Percentiles rank a stretch among this genome's conserved stretches.
Conservation (phyloP, 768 basidiomycete genomes). For the Agaricus subrufescens region DNA sequence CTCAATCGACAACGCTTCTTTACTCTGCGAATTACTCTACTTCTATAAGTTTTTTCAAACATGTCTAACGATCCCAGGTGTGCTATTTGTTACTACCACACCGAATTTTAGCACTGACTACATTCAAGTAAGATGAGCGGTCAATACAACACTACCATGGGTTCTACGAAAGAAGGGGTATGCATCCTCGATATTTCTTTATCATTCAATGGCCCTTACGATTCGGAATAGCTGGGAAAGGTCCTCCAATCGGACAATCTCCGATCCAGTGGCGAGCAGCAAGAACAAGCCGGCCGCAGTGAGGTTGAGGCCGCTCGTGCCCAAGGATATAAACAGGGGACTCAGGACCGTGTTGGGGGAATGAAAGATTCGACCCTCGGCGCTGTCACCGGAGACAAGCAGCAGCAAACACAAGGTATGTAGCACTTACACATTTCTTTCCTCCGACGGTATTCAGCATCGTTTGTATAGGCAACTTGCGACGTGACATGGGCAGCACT, state of each 20-base stretch:
- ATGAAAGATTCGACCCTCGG: slow-evolving; percentile 42
- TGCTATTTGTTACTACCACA: not conserved
- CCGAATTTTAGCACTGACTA: not conserved
- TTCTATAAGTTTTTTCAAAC: not conserved
- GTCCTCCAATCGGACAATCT: slow-evolving; percentile 43
- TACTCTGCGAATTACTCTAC: not conserved
- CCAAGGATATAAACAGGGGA: slow-evolving; percentile 42
- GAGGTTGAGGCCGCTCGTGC: slow-evolving; percentile 42
- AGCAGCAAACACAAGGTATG: slow-evolving; percentile 34
- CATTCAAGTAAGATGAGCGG: slow-evolving; percentile 30
- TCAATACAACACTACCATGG: slow-evolving; percentile 35
- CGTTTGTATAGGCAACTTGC: slow-evolving; percentile 38
- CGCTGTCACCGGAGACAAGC: slow-evolving; percentile 41
- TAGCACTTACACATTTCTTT: not conserved
- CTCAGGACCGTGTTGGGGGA: slow-evolving; percentile 35
- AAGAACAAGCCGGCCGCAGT: slow-evolving; percentile 42
- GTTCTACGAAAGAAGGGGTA: slow-evolving; percentile 27
- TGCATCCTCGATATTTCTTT: not conserved
- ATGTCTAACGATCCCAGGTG: slow-evolving; percentile 13
- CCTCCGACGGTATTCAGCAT: not conserved
- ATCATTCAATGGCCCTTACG: not conserved
- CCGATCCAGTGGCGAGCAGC: slow-evolving; percentile 39
- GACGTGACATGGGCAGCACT: slow-evolving; percentile 43
- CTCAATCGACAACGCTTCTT: too few relatives aligned
- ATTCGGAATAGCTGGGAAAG: slow-evolving; percentile 12